These are phyloP conservation scores for Candida jianshihensis DNA, from an alignment of 805 yeast genomes.

Conservation along the genomic window DNA sequence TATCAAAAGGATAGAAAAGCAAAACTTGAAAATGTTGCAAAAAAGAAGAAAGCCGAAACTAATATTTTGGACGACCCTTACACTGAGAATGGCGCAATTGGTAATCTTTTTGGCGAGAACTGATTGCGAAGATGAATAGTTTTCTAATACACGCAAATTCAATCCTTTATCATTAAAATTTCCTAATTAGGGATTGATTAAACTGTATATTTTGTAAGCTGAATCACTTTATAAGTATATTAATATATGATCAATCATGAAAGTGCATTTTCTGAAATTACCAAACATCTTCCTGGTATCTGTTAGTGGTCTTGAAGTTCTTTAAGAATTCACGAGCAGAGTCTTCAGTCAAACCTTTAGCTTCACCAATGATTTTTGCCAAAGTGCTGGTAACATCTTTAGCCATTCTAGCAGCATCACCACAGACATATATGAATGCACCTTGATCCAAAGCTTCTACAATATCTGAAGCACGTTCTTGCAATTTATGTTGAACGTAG, in stretches of 20 bases:
- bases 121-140: no score
- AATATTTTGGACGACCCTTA: conserved; percentile 70
- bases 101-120: conserved; percentile 45
- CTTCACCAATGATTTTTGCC: conserved; percentile 50
- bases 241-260: no score
- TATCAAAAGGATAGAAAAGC: conserved; percentile 42
- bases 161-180: background rate
- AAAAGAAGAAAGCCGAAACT: conserved; percentile 38
- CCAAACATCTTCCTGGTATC: conserved; percentile 98
- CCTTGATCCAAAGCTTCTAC: conserved; percentile 50
- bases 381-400: conserved; percentile 79
- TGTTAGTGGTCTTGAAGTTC: conserved; percentile 72
- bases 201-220: no score
- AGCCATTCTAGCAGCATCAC: conserved; percentile 95
- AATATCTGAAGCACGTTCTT: conserved; percentile 40
- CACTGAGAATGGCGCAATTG: conserved; percentile 61
- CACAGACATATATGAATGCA: conserved; percentile 91
- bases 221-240: no score
- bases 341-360: conserved; percentile 55
- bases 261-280: no score
- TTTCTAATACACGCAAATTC: no score
- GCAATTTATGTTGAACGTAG: conserved; percentile 79
- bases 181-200: no score
- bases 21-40: conserved; percentile 45
- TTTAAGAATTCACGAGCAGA: conserved; percentile 74